Percentiles rank a stretch among this genome's conserved stretches.
These are phyloP conservation scores for Eutrema japonicum DNA, from an alignment of 345 rosid species.

Conservation along the genomic window DNA sequence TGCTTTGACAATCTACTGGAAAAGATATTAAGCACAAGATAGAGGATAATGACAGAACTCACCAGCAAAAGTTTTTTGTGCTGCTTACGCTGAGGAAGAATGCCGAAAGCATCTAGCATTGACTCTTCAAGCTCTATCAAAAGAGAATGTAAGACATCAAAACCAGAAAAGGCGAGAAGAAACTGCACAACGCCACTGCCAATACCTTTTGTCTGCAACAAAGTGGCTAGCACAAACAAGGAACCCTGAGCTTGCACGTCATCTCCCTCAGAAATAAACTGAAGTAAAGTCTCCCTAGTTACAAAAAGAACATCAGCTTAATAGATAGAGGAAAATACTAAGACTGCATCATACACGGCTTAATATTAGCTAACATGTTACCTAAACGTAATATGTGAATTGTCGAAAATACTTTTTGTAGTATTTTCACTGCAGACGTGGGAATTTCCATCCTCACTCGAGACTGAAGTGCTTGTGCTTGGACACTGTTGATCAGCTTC, in stretches of 20 bases:
- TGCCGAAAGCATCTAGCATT: slow-evolving; percentile 96
- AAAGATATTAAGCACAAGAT: slow-evolving; percentile 15
- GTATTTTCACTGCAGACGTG: slow-evolving; percentile 49
- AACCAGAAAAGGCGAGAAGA: slow-evolving; percentile 27
- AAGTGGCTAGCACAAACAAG: slow-evolving; percentile 79
- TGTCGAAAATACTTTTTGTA: slow-evolving; percentile 35
- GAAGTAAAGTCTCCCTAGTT: slow-evolving; percentile 78
- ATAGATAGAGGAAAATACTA: neutral
- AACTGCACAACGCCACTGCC: slow-evolving; percentile 28
- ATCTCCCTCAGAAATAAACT: slow-evolving; percentile 67
- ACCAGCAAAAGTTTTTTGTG: slow-evolving; percentile 94
- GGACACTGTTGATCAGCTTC: slow-evolving; percentile 47
- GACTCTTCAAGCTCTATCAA: slow-evolving; percentile 85
- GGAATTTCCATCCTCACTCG: slow-evolving; percentile 48
- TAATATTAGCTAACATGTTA: slow-evolving; percentile 39
- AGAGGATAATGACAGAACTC: slow-evolving; percentile 42
- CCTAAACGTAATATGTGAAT: slow-evolving; percentile 64
- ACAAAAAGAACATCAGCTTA: slow-evolving; percentile 18
- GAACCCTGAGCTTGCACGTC: slow-evolving; percentile 82
- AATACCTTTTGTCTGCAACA: slow-evolving; percentile 96
- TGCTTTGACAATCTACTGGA: slow-evolving; percentile 8
- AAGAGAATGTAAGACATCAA: slow-evolving; percentile 18
- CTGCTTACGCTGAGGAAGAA: slow-evolving; percentile 96
- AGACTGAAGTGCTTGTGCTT: slow-evolving; percentile 45
- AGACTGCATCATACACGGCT: slow-evolving; percentile 10